These are phyloP conservation scores for Austroboletus olivaceoglutinosus DNA, from an alignment of 1,284 basidiomycete species.

Conservation along the genomic window DNA sequence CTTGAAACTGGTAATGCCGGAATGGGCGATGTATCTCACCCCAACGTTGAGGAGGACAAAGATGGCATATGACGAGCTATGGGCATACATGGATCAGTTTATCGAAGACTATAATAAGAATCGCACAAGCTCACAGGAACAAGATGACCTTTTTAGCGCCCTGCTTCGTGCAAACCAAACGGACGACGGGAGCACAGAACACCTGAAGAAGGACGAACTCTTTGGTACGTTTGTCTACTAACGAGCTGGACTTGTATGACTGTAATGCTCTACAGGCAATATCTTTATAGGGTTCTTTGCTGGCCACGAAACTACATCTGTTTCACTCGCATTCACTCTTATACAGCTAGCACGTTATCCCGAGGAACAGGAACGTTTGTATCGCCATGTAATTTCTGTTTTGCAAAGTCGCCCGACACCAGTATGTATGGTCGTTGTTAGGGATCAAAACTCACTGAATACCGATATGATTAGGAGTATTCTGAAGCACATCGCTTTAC, in stretches of 20 bases:
- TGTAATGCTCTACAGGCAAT: not conserved
- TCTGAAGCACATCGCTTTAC: not conserved
- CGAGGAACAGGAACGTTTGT: not conserved
- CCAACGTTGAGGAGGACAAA: not conserved
- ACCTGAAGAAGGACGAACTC: not conserved
- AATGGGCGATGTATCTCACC: not conserved
- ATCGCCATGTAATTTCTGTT: not conserved
- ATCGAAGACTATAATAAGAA: not conserved
- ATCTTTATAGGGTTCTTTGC: not conserved
- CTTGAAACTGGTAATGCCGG: not conserved
- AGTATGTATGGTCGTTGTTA: not conserved
- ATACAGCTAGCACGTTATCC: not conserved
- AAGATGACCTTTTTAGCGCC: not conserved
- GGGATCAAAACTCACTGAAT: not conserved
- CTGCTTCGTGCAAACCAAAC: not conserved
- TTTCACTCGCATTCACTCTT: not conserved
- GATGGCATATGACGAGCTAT: not conserved
- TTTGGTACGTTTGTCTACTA: not conserved
- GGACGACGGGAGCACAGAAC: not conserved
- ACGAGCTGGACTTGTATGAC: no score
- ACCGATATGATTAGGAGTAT: not conserved
- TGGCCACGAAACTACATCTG: not conserved
- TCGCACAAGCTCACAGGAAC: not conserved
- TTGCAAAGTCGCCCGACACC: not conserved
- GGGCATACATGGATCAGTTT: not conserved